Evolutionary conservation across 192 early-diverging fungal genomes (phyloP).

Genomic region (Podochytrium sp.): DNA sequence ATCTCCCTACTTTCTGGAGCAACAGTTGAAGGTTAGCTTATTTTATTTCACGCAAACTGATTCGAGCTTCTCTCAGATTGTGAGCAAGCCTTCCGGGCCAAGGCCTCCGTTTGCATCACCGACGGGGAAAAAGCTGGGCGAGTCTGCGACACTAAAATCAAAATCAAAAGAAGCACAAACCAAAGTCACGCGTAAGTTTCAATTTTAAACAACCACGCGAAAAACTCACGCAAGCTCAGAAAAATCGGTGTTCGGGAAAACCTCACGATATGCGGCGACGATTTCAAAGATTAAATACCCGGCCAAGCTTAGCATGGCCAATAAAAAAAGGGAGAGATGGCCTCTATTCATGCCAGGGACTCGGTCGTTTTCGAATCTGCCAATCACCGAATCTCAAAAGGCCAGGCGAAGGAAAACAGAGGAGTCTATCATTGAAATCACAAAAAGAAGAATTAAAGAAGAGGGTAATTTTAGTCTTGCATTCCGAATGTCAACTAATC

Average conservation of each 20-base stretch:
- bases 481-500: neutral
- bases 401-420: neutral
- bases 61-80: neutral
- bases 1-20: neutral
- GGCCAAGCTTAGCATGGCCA: neutral
- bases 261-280: slow-evolving; percentile 1
- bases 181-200: neutral
- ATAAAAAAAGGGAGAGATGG: slow-evolving; percentile 21
- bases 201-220: neutral
- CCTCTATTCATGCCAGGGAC: slow-evolving; percentile 9
- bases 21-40: neutral
- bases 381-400: neutral
- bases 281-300: slow-evolving; percentile 20
- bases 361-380: slow-evolving; percentile 20
- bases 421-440: slow-evolving; percentile 18
- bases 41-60: neutral
- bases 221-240: too few species aligned
- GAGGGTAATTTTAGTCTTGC: neutral
- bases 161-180: neutral
- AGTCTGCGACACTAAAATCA: neutral
- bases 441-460: slow-evolving; percentile 14
- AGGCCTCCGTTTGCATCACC: slow-evolving; percentile 25
- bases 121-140: slow-evolving; percentile 2
- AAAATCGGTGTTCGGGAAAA: neutral
- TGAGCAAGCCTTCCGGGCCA: neutral